Evolutionary conservation across 2,329 filamentous ascomycete species (phyloP).

Genomic region (Albifimbria verrucaria): DNA sequence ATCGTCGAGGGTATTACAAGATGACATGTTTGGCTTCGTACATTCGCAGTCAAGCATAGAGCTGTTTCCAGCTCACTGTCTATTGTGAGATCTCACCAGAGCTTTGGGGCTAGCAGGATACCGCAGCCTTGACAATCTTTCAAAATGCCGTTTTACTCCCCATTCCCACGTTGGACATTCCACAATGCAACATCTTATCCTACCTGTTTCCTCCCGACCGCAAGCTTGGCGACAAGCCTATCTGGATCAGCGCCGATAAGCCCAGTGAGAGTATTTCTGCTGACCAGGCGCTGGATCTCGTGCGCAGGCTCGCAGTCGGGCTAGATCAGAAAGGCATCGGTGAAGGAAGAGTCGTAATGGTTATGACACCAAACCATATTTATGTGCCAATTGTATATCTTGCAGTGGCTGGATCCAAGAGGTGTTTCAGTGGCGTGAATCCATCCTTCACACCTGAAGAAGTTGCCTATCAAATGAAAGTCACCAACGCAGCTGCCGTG

Average conservation of each 20-base stretch:
- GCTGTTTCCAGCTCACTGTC: no score
- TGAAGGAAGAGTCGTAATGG: slow-evolving; percentile 49
- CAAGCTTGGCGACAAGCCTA: slow-evolving; percentile 38
- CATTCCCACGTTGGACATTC: slow-evolving; percentile 40
- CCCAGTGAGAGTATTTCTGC: slow-evolving; percentile 41
- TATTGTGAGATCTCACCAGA: no score
- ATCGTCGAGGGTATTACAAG: no score
- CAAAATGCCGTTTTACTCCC: slow-evolving; percentile 40
- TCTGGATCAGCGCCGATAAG: slow-evolving; percentile 52
- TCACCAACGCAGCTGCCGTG: slow-evolving; percentile 46
- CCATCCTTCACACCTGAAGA: slow-evolving; percentile 48
- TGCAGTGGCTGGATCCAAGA: slow-evolving; percentile 49
- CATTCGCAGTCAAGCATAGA: no score
- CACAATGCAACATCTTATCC: slow-evolving; percentile 39
- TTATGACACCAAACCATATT: slow-evolving; percentile 53
- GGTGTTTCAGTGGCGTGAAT: slow-evolving; percentile 53
- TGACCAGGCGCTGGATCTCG: slow-evolving; percentile 44
- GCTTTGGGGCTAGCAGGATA: no score
- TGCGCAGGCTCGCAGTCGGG: slow-evolving; percentile 47
- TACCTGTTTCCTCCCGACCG: slow-evolving; percentile 29
- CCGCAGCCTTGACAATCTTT: neutral
- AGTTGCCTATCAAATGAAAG: slow-evolving; percentile 47
- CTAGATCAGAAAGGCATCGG: slow-evolving; percentile 42
- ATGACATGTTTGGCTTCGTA: no score
- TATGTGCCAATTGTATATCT: slow-evolving; percentile 53